Percentiles rank a stretch among this genome's conserved stretches.
phyloP scores from a whole-genome alignment of 139 green algal genomes.

The Ettlia oleoabundans region DNA sequence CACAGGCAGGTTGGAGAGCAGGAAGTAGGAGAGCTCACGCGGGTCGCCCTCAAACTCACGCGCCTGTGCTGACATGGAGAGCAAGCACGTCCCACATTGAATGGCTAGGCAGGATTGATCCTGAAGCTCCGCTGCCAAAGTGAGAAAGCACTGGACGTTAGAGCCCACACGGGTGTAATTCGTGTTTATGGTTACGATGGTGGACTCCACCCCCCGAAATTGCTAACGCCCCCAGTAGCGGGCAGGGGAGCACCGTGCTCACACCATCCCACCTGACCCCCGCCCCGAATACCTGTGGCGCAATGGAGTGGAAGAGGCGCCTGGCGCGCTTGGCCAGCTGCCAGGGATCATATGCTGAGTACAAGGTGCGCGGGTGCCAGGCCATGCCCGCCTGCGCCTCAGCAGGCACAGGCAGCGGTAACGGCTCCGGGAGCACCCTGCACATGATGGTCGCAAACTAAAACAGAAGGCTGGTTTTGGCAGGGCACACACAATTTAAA shows the following conservation, averaged over 20 bases:
- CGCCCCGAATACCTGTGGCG: not conserved
- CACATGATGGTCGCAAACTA: no score
- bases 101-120: not conserved
- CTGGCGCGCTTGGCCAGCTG: slow-evolving; percentile 24
- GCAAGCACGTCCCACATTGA: not conserved
- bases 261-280: no score
- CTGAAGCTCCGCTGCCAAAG: no score
- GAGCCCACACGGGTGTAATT: no score
- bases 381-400: slow-evolving; percentile 4
- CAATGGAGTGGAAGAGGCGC: slow-evolving; percentile 31
- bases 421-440: slow-evolving; percentile 21
- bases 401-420: not conserved
- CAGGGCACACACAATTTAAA: no score
- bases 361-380: slow-evolving; percentile 14
- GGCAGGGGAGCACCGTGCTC: no score
- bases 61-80: no score
- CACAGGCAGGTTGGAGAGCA: slow-evolving; percentile 51
- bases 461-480: no score
- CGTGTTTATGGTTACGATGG: no score
- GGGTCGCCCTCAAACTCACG: slow-evolving; percentile 35
- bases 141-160: no score
- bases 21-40: slow-evolving; percentile 49
- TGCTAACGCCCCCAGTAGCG: not conserved
- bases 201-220: not conserved
- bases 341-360: slow-evolving; percentile 2